These are phyloP conservation scores for Actinomucor elegans DNA, from an alignment of 371 early-diverging fungal genomes.

Conservation along the genomic window DNA sequence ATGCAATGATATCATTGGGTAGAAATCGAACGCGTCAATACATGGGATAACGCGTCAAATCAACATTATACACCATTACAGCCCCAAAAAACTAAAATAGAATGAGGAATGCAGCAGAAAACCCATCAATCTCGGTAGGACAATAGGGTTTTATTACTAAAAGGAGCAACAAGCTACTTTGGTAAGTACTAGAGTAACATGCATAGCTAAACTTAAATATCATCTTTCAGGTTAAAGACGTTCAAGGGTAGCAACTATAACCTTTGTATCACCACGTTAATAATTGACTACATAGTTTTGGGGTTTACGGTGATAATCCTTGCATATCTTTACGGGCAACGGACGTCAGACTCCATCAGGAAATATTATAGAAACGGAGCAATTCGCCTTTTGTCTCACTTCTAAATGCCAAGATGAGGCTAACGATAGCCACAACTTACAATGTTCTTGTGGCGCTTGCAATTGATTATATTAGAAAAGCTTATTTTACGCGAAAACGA, in stretches of 20 bases:
- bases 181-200: background rate
- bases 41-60: too few species aligned
- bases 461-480: background rate
- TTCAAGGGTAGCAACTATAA: background rate
- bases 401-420: conserved; percentile 2
- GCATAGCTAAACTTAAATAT: background rate
- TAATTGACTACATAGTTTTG: conserved; percentile 4
- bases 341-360: background rate
- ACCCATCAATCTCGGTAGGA: too few species aligned
- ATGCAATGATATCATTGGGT: too few species aligned
- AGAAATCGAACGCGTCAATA: too few species aligned
- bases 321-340: background rate
- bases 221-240: background rate
- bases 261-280: background rate
- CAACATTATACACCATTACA: too few species aligned
- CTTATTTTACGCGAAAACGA: conserved; percentile 10
- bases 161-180: conserved; percentile 7
- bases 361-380: conserved; percentile 2
- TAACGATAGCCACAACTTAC: background rate
- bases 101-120: too few species aligned
- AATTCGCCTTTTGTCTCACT: conserved; percentile 3
- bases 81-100: too few species aligned
- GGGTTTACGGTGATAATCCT: background rate
- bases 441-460: conserved; percentile 3
- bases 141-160: background rate